These are phyloP conservation scores for Suhomyces panamericanus DNA, from an alignment of 1,139 yeast species.

Conservation along the genomic window DNA sequence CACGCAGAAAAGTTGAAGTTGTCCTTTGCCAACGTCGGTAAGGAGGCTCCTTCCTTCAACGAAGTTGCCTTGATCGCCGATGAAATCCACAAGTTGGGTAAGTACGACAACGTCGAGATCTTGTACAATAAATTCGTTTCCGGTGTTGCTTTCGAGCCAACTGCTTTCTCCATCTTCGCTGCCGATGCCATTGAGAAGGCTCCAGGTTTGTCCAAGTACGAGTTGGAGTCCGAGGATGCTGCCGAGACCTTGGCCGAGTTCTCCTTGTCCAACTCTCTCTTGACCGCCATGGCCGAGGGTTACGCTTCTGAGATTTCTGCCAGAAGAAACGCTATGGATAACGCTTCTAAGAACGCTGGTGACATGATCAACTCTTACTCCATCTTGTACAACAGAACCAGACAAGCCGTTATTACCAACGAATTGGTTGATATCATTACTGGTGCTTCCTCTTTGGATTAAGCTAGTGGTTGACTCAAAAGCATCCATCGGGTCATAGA, in stretches of 20 bases:
- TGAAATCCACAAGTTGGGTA: slow-evolving; percentile 67
- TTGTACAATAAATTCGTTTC: slow-evolving; percentile 85
- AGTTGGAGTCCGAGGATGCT: slow-evolving; percentile 73
- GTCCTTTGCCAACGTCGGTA: slow-evolving; percentile 88
- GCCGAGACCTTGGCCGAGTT: slow-evolving; percentile 73
- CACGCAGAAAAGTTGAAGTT: slow-evolving; percentile 67
- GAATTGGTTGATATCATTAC: slow-evolving; percentile 99
- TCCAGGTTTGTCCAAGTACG: slow-evolving; percentile 83
- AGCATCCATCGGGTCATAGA: slow-evolving; percentile 8
- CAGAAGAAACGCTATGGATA: slow-evolving; percentile 99
- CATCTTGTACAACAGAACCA: slow-evolving; percentile 97
- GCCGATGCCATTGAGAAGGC: slow-evolving; percentile 77
- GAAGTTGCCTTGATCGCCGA: slow-evolving; percentile 91
- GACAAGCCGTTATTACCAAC: slow-evolving; percentile 99
- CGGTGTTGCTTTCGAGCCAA: slow-evolving; percentile 90
- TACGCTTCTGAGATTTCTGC: slow-evolving; percentile 98
- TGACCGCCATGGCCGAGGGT: slow-evolving; percentile 95
- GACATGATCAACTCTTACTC: slow-evolving; percentile 97
- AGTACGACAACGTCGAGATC: slow-evolving; percentile 77
- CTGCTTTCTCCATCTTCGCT: slow-evolving; percentile 64
- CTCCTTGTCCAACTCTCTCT: slow-evolving; percentile 85
- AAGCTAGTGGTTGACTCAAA: slow-evolving; percentile 21
- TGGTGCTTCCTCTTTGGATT: slow-evolving; percentile 98
- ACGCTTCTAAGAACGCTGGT: slow-evolving; percentile 99
- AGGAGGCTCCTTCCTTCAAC: slow-evolving; percentile 90